These are phyloP conservation scores for Quillaja saponaria DNA, from an alignment of 306 rosid species.

Conservation along the genomic window DNA sequence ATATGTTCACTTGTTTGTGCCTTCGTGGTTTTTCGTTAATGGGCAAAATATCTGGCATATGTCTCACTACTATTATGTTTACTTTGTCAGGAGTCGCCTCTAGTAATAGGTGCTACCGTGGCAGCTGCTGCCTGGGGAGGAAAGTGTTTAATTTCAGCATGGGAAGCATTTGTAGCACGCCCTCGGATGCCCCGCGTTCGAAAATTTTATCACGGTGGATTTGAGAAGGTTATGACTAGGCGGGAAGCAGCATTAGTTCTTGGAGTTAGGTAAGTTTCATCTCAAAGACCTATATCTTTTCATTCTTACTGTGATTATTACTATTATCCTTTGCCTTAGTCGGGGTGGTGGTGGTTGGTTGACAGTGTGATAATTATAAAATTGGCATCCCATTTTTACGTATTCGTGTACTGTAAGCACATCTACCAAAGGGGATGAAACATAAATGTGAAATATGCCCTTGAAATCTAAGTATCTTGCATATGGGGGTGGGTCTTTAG, in stretches of 20 bases:
- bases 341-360: too few species aligned
- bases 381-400: background rate
- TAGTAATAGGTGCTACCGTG: conserved; percentile 30
- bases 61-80: background rate
- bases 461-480: background rate
- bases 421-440: too few species aligned
- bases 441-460: background rate
- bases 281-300: background rate
- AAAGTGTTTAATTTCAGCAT: conserved; percentile 33
- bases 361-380: too few species aligned
- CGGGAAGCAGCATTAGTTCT: conserved; percentile 41
- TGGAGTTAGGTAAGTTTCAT: conserved; percentile 31
- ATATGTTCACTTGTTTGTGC: too few species aligned
- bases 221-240: conserved; percentile 34
- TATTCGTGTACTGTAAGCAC: background rate
- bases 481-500: too few species aligned
- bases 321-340: too few species aligned
- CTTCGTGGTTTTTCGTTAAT: too few species aligned
- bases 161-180: conserved; percentile 32
- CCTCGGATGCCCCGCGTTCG: conserved; percentile 14
- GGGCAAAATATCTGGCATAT: background rate
- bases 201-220: conserved; percentile 39
- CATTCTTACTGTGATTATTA: too few species aligned
- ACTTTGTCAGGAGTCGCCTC: conserved; percentile 27
- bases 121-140: conserved; percentile 38